Base-by-base conservation (phyloP, 1,284 basidiomycete genomes). In the Hemileccinum hortonii region DNA sequence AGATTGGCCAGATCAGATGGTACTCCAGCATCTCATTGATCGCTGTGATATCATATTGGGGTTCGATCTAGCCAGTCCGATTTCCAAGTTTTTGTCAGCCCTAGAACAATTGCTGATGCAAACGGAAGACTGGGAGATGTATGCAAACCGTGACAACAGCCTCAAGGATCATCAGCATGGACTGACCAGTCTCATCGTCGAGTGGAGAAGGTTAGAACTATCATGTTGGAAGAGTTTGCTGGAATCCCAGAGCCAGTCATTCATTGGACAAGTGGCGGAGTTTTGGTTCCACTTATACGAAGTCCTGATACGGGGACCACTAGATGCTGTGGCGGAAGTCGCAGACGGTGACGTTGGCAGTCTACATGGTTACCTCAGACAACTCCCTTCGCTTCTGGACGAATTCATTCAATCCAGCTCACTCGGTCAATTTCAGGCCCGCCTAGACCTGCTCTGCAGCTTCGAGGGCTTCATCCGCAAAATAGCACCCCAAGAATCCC, bases 1-100 rank as follows among this genome's bases (percentile, higher is more conserved):
- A 54, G 88, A 94, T 59, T 98, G 94, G 94, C 96, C 97, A 0
- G 97, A 99, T 59, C 97, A 99, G 69, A 94, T 96, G 87, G 93
- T 98, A 6, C 77, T 98, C 30, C 90, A 89, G 50, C 88, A 98
- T 69, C 80, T 99, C 42, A 75, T 79, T 24, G 82, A 83, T 51
- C 88, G 91, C 22, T 95, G 91, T 62, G 79, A 89, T 35, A 73
- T 76, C 7, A 79, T 96, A 46, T 73, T 94, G 38, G 69, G 74
- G 1, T 75, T 96, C 18, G 78, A 83, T 49, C 73, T 90, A 6
- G 74, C 80, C 43, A 87, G 84, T 57, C 87, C 97, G 0, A 74
- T 98, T 6, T 94, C 96, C 7, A 88, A 87, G 65, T 73, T 96
- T 19, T 79, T 99, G 18, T 81, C 92, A 0, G 86, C 88, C 3